phyloP scores from a whole-genome alignment of 306 rosid genomes.

The Phaseolus lunatus region DNA sequence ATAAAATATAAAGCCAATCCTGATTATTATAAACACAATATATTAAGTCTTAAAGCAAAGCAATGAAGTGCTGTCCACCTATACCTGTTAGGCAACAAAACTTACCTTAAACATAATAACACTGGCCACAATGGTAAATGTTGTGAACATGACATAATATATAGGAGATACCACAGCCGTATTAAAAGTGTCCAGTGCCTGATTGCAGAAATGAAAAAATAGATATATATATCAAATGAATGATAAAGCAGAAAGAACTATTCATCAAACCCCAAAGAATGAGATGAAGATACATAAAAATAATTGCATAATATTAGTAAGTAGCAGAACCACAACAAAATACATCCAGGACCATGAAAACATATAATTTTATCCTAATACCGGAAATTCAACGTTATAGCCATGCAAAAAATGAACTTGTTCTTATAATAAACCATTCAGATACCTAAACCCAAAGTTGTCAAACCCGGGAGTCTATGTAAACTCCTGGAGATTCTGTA shows the following conservation, averaged over 20 bases:
- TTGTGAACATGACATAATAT: constrained; percentile 97
- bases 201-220: constrained; percentile 47
- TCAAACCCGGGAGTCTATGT: neutral
- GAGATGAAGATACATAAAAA: neutral
- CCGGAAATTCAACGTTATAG: constrained; percentile 31
- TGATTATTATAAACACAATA: constrained; percentile 4
- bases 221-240: constrained; percentile 24
- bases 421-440: constrained; percentile 35
- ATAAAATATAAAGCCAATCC: constrained; percentile 19
- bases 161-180: constrained; percentile 99
- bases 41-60: constrained; percentile 18
- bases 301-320: constrained; percentile 6
- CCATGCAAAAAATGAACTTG: constrained; percentile 9
- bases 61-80: neutral
- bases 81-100: constrained; percentile 34
- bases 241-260: constrained; percentile 28
- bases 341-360: constrained; percentile 4
- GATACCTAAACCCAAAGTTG: constrained; percentile 32
- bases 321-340: constrained; percentile 13
- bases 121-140: constrained; percentile 96
- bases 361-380: constrained; percentile 5
- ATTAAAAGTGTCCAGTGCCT: constrained; percentile 99
- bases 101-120: constrained; percentile 97
- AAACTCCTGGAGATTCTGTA: neutral
- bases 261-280: neutral